phyloP scores from a whole-genome alignment of 2,329 filamentous ascomycete genomes.

The Penicillium brasilianum region DNA sequence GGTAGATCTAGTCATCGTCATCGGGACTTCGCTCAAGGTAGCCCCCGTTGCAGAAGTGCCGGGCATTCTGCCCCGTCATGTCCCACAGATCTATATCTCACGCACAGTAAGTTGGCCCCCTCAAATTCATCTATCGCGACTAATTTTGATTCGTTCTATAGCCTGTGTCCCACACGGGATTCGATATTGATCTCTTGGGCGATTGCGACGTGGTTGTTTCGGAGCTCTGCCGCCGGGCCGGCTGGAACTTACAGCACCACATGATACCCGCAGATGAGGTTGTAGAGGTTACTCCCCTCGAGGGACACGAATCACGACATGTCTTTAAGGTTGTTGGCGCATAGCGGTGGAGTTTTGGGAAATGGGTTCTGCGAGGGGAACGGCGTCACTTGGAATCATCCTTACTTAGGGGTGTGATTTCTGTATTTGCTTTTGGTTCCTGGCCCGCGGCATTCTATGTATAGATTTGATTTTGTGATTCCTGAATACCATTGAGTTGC shows the following conservation, averaged over 20 bases:
- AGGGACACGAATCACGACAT: slow-evolving; percentile 54
- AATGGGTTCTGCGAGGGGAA: slow-evolving; percentile 30
- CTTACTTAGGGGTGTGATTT: slow-evolving; percentile 15
- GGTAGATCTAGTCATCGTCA: slow-evolving; percentile 90
- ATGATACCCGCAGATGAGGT: slow-evolving; percentile 76
- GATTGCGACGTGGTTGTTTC: slow-evolving; percentile 90
- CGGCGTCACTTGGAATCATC: slow-evolving; percentile 36
- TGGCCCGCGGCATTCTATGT: slow-evolving; percentile 9
- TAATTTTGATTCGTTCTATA: slow-evolving; percentile 36
- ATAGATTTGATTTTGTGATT: slow-evolving; percentile 13
- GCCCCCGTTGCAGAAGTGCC: slow-evolving; percentile 93
- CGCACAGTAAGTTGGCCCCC: slow-evolving; percentile 61
- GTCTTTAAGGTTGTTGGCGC: slow-evolving; percentile 47
- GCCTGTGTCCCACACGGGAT: slow-evolving; percentile 86
- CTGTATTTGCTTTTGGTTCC: slow-evolving; percentile 2
- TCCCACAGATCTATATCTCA: slow-evolving; percentile 90
- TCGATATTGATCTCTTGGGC: slow-evolving; percentile 94
- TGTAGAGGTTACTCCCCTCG: slow-evolving; percentile 60
- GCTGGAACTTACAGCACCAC: slow-evolving; percentile 79
- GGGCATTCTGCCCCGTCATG: slow-evolving; percentile 73
- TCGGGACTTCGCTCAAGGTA: slow-evolving; percentile 94
- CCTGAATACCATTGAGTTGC: background rate
- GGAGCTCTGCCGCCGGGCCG: slow-evolving; percentile 80
- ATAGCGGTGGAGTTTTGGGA: slow-evolving; percentile 45
- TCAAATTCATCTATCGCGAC: background rate